Evolutionary conservation across 331 rosid genomes (phyloP).

Genomic region (Quercus phellos): DNA sequence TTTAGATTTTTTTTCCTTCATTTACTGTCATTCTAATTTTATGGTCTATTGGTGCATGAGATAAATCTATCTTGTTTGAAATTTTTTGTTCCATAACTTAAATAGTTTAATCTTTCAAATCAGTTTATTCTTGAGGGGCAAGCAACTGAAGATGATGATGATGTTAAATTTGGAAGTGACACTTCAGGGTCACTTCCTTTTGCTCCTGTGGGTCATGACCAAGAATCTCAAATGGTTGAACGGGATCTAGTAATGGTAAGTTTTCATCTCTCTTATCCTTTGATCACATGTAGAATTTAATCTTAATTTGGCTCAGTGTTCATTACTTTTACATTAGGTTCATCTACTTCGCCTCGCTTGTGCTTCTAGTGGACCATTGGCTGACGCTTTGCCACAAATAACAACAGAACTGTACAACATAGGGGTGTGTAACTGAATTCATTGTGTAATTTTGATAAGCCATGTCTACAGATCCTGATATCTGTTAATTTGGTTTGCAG

Average conservation of each 20-base stretch:
- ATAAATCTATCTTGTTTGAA: background rate
- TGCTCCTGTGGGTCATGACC: constrained; percentile 43
- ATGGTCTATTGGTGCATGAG: background rate
- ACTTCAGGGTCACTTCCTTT: constrained; percentile 48
- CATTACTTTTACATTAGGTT: constrained; percentile 49
- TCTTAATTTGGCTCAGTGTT: constrained; percentile 17
- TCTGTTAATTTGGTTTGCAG: constrained; percentile 42
- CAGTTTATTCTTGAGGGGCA: constrained; percentile 30
- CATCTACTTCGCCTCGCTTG: constrained; percentile 83
- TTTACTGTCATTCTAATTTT: constrained; percentile 8
- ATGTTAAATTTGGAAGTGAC: constrained; percentile 35
- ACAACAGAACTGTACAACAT: constrained; percentile 60
- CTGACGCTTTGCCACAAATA: constrained; percentile 64
- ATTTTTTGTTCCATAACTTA: constrained; percentile 1
- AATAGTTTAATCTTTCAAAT: constrained; percentile 25
- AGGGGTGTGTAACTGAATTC: constrained; percentile 51
- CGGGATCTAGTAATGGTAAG: constrained; percentile 77
- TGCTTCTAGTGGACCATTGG: constrained; percentile 57
- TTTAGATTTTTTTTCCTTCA: constrained; percentile 7
- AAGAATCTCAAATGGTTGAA: constrained; percentile 49
- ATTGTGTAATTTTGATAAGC: constrained; percentile 13
- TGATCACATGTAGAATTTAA: constrained; percentile 4
- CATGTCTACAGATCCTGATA: constrained; percentile 29
- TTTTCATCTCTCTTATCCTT: constrained; percentile 8
- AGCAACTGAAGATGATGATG: constrained; percentile 40